Conservation (phyloP, 2,329 filamentous ascomycete species). For the Ceratocystis eucalypticola region DNA sequence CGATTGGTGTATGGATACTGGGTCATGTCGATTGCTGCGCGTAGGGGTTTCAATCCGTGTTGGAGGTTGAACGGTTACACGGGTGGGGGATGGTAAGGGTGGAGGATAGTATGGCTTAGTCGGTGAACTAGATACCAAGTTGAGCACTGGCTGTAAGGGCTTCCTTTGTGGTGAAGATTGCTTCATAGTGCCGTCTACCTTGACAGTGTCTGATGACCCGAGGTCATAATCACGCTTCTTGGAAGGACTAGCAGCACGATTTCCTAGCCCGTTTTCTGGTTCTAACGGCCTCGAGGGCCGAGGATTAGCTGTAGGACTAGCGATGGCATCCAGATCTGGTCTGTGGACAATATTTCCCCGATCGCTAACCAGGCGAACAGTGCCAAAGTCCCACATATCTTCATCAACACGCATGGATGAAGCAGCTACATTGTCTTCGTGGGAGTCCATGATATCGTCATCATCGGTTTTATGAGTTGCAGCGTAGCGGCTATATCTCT, state of each 20-base stretch:
- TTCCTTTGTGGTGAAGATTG: slow-evolving; percentile 49
- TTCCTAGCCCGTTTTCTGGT: slow-evolving; percentile 27
- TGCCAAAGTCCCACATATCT: slow-evolving; percentile 98
- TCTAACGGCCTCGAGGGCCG: slow-evolving; percentile 45
- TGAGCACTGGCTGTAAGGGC: slow-evolving; percentile 30
- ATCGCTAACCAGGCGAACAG: slow-evolving; percentile 66
- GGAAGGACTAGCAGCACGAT: slow-evolving; percentile 36
- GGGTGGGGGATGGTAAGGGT: slow-evolving; percentile 38
- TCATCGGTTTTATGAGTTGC: slow-evolving; percentile 62
- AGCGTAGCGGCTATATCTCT: slow-evolving; percentile 77
- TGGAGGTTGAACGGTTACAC: slow-evolving; percentile 42
- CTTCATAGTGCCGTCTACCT: slow-evolving; percentile 38
- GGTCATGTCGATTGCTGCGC: neutral
- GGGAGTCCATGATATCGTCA: slow-evolving; percentile 42
- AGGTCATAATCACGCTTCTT: slow-evolving; percentile 37
- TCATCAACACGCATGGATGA: slow-evolving; percentile 43
- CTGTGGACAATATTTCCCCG: slow-evolving; percentile 43
- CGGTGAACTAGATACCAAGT: slow-evolving; percentile 2
- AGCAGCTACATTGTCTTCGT: slow-evolving; percentile 42
- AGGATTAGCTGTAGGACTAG: slow-evolving; percentile 67
- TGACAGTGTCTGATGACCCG: slow-evolving; percentile 40
- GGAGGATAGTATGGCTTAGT: slow-evolving; percentile 9
- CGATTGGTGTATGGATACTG: slow-evolving; percentile 28
- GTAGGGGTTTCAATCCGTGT: slow-evolving; percentile 18
- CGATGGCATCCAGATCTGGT: slow-evolving; percentile 55